Evolutionary conservation across 2,329 filamentous ascomycete species (phyloP).

Genomic region (Sarocladium oryzae): DNA sequence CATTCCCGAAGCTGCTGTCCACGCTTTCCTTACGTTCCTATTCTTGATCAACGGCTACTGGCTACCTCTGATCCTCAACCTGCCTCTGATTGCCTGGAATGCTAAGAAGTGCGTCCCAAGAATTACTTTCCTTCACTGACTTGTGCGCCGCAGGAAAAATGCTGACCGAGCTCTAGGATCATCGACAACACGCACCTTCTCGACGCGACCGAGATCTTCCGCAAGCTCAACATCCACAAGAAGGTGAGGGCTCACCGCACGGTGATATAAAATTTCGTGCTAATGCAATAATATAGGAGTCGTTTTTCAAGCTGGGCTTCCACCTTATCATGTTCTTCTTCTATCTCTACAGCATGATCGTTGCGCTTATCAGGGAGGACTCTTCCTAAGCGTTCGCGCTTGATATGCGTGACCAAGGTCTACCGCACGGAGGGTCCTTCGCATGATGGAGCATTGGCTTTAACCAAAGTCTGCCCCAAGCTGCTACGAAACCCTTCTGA

Average conservation of each 20-base stretch:
- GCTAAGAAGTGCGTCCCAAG: slow-evolving; percentile 77
- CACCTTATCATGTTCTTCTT: slow-evolving; percentile 99
- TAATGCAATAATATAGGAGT: slow-evolving; percentile 61
- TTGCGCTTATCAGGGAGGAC: slow-evolving; percentile 94
- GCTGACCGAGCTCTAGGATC: slow-evolving; percentile 53
- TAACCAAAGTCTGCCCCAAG: background rate
- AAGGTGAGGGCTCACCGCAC: too few species aligned
- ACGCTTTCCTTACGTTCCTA: slow-evolving; percentile 89
- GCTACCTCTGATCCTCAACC: slow-evolving; percentile 84
- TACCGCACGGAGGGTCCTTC: background rate
- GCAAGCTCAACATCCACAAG: slow-evolving; percentile 98
- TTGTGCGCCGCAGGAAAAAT: background rate
- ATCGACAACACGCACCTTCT: slow-evolving; percentile 94
- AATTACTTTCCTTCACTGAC: background rate
- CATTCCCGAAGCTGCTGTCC: slow-evolving; percentile 94
- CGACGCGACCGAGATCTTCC: slow-evolving; percentile 98
- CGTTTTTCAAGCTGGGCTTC: slow-evolving; percentile 97
- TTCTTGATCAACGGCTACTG: slow-evolving; percentile 99
- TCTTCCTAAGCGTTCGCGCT: slow-evolving; percentile 55
- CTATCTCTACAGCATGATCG: slow-evolving; percentile 98
- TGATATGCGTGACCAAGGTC: background rate
- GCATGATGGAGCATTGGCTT: too few species aligned
- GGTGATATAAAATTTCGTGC: too few species aligned
- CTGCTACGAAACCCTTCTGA: background rate
- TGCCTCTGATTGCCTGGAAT: slow-evolving; percentile 89